phyloP scores from a whole-genome alignment of 306 rosid genomes.

The Acacia melanoxylon region DNA sequence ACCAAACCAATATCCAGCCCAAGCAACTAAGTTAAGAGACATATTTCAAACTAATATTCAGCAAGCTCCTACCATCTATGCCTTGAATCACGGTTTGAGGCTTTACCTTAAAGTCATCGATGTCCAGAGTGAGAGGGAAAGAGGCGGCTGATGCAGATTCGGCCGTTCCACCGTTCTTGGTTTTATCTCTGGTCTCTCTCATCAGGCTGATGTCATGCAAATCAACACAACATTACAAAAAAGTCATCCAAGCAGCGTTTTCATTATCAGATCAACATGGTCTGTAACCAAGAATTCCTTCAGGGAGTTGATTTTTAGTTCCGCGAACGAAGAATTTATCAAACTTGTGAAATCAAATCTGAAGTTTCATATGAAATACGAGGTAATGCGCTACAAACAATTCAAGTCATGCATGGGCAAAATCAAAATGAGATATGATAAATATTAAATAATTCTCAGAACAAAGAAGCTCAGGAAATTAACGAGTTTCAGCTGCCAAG shows the following conservation, averaged over 20 bases:
- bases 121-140: slow-evolving; percentile 81
- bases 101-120: slow-evolving; percentile 90
- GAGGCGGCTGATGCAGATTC: slow-evolving; percentile 58
- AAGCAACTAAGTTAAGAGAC: not conserved
- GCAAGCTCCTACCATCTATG: not conserved
- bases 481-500: not conserved
- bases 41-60: not conserved
- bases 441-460: not conserved
- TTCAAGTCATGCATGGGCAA: not conserved
- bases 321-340: not conserved
- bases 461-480: not conserved
- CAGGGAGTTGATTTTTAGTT: not conserved
- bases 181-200: slow-evolving; percentile 70
- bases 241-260: not conserved
- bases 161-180: slow-evolving; percentile 26
- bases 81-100: not conserved
- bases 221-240: not conserved
- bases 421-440: not conserved
- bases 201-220: slow-evolving; percentile 36
- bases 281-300: not conserved
- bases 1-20: not conserved
- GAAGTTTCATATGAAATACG: not conserved
- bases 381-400: not conserved
- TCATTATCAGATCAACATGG: slow-evolving; percentile 9
- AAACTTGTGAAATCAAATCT: not conserved